A percentile compares a stretch with the other conserved stretches of the same genome.
These are phyloP conservation scores for Cutaneotrichosporon sp. DNA, from an alignment of 1,284 basidiomycete genomes.

Conservation along the genomic window DNA sequence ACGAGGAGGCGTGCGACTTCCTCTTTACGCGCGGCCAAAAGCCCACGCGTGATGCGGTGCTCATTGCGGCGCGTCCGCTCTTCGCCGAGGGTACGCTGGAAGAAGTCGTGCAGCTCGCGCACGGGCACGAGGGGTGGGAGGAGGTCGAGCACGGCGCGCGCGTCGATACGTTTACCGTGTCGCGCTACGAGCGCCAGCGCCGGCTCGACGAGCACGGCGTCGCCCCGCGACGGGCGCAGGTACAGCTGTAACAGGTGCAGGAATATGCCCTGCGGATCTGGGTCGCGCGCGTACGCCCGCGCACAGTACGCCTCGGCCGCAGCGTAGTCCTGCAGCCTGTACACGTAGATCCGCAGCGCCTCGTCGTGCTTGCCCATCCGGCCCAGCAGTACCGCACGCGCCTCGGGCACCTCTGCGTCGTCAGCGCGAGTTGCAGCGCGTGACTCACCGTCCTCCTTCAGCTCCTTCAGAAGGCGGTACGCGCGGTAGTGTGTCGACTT, in stretches of 20 bases:
- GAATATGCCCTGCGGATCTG: slow-evolving; percentile 63
- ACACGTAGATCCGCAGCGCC: slow-evolving; percentile 87
- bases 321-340: slow-evolving; percentile 69
- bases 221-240: slow-evolving; percentile 52
- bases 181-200: slow-evolving; percentile 77
- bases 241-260: slow-evolving; percentile 81
- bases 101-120: slow-evolving; percentile 61
- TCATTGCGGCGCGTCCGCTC: slow-evolving; percentile 12
- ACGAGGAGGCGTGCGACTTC: slow-evolving; percentile 67
- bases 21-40: slow-evolving; percentile 51
- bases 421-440: neutral
- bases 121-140: slow-evolving; percentile 82
- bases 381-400: slow-evolving; percentile 83
- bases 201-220: slow-evolving; percentile 57
- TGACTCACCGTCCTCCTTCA: slow-evolving; percentile 65
- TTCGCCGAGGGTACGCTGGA: slow-evolving; percentile 63
- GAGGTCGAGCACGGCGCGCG: slow-evolving; percentile 71
- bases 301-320: slow-evolving; percentile 94
- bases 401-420: slow-evolving; percentile 68
- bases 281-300: slow-evolving; percentile 59
- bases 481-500: slow-evolving; percentile 66
- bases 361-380: slow-evolving; percentile 85
- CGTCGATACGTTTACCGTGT: slow-evolving; percentile 74
- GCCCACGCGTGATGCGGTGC: slow-evolving; percentile 13
- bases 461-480: slow-evolving; percentile 68